phyloP scores from a whole-genome alignment of 257 asterid species.

The Ehretia macrophylla region DNA sequence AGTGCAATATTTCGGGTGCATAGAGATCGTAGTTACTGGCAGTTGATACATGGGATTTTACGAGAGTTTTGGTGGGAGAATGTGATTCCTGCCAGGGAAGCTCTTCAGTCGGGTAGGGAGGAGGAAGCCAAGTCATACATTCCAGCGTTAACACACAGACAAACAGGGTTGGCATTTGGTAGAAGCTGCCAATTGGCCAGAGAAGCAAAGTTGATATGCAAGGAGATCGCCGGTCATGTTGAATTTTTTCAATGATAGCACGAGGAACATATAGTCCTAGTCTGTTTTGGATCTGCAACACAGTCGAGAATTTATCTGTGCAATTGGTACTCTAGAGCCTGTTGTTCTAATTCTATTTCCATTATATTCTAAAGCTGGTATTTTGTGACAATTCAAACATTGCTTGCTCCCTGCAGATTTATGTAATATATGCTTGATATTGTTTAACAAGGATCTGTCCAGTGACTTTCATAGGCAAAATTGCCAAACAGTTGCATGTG shows the following conservation, averaged over 20 bases:
- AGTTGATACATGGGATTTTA: conserved; percentile 55
- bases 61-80: conserved; percentile 97
- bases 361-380: too few species aligned
- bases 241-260: conserved; percentile 39
- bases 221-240: conserved; percentile 81
- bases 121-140: conserved; percentile 60
- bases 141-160: conserved; percentile 64
- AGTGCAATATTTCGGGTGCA: conserved; percentile 73
- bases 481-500: too few species aligned
- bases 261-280: too few species aligned
- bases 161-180: conserved; percentile 61
- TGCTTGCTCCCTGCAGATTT: too few species aligned
- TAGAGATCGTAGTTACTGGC: conserved; percentile 75
- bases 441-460: too few species aligned
- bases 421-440: too few species aligned
- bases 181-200: conserved; percentile 72
- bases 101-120: conserved; percentile 51
- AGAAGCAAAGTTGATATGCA: conserved; percentile 71
- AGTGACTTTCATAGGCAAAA: too few species aligned
- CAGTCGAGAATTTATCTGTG: too few species aligned
- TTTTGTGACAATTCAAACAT: too few species aligned
- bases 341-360: too few species aligned
- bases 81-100: conserved; percentile 83
- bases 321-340: too few species aligned
- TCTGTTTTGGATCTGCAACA: too few species aligned